Evolutionary conservation across 2,329 filamentous ascomycete species (phyloP).

Genomic region (Colletotrichum euphorbiae): DNA sequence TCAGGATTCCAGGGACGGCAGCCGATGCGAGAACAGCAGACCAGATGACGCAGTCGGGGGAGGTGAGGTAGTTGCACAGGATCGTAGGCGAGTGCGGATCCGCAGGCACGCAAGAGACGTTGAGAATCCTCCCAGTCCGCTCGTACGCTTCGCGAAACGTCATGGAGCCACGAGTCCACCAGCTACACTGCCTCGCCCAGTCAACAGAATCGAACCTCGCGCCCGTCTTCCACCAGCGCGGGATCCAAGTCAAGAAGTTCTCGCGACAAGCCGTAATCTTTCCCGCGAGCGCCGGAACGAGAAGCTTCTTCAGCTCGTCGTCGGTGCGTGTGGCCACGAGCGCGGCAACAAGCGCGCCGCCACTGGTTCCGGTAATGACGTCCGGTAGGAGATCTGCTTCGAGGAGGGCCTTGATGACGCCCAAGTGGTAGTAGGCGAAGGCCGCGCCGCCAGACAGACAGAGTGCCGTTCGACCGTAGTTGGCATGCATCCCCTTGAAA

Average conservation of each 20-base stretch:
- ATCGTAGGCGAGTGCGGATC: conserved; percentile 95
- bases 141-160: conserved; percentile 97
- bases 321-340: conserved; percentile 91
- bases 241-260: conserved; percentile 78
- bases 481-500: conserved; percentile 90
- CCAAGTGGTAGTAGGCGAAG: conserved; percentile 97
- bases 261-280: conserved; percentile 90
- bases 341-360: conserved; percentile 89
- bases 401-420: conserved; percentile 88
- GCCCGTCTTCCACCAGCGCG: conserved; percentile 90
- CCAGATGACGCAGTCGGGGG: conserved; percentile 98
- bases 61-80: conserved; percentile 93
- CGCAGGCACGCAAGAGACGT: conserved; percentile 94
- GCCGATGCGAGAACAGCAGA: conserved; percentile 94
- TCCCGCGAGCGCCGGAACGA: conserved; percentile 87
- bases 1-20: conserved; percentile 94
- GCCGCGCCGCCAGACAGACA: conserved; percentile 94
- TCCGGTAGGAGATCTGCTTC: conserved; percentile 88
- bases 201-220: conserved; percentile 94
- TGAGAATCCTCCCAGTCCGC: conserved; percentile 91
- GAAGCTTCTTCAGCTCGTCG: conserved; percentile 85
- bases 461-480: conserved; percentile 91
- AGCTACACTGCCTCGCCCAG: conserved; percentile 86
- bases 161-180: conserved; percentile 92
- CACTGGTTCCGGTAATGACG: conserved; percentile 96